Percentiles rank a stretch among this genome's conserved stretches.
Conservation (phyloP, 106 monocot genomes). For the Dendrobium chrysotoxum region DNA sequence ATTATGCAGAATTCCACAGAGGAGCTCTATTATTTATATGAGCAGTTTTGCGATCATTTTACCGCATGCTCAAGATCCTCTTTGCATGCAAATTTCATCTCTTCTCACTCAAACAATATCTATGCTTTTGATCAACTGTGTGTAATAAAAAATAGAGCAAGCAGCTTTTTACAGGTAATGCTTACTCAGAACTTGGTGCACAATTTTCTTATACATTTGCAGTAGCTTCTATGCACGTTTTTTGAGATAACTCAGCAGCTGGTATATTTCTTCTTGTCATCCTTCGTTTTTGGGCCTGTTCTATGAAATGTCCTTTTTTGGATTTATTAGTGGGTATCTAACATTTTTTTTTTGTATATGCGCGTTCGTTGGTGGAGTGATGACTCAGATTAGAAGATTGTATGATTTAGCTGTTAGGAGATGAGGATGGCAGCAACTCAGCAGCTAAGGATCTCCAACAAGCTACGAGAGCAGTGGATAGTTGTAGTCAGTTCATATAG, state of each 20-base stretch:
- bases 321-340: not conserved
- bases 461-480: not conserved
- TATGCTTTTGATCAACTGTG: slow-evolving; percentile 81
- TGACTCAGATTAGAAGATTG: not conserved
- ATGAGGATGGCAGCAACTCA: not conserved
- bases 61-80: slow-evolving; percentile 71
- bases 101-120: slow-evolving; percentile 85
- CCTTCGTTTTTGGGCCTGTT: not conserved
- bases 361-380: not conserved
- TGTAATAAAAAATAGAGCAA: slow-evolving; percentile 56
- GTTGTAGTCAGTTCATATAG: not conserved
- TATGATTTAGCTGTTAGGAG: not conserved
- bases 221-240: not conserved
- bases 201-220: not conserved
- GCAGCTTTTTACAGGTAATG: slow-evolving; percentile 67
- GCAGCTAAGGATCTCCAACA: not conserved
- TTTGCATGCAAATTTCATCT: slow-evolving; percentile 82
- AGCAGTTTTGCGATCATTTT: slow-evolving; percentile 83
- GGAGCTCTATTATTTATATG: slow-evolving; percentile 81
- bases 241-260: not conserved
- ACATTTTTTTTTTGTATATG: not conserved
- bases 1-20: slow-evolving; percentile 79
- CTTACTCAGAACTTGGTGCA: not conserved
- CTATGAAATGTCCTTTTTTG: not conserved
- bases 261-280: not conserved